Percentiles rank a stretch among this genome's conserved stretches.
Evolutionary conservation across 2,329 filamentous ascomycete species (phyloP).

Genomic region (Calonectria pseudoturangicola): DNA sequence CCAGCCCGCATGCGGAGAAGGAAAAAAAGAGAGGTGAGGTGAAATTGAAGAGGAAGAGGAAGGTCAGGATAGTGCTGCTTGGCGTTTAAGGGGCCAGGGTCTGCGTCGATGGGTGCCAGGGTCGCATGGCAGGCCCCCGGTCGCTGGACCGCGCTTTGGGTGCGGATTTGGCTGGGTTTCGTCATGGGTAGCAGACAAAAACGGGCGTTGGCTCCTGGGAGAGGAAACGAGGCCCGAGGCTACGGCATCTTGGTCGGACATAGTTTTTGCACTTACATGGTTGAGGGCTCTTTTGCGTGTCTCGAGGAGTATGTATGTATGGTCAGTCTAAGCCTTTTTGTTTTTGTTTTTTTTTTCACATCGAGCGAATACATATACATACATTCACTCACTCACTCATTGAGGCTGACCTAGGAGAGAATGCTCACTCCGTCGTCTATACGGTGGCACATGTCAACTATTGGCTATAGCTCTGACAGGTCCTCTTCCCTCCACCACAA

Average conservation of each 20-base stretch:
- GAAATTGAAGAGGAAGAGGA: conserved; percentile 36
- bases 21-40: conserved; percentile 10
- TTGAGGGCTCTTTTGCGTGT: neutral
- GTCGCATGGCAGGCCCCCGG: conserved; percentile 29
- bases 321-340: too few relatives aligned
- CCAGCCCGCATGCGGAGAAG: conserved; percentile 38
- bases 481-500: conserved; percentile 13
- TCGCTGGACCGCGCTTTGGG: conserved; percentile 18
- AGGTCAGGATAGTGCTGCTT: conserved; percentile 36
- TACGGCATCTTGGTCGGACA: conserved; percentile 5
- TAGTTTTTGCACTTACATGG: neutral
- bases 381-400: neutral
- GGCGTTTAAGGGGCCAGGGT: conserved; percentile 28
- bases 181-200: conserved; percentile 19
- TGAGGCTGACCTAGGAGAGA: neutral
- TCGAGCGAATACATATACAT: too few relatives aligned
- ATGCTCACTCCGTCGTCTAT: neutral
- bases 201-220: conserved; percentile 29
- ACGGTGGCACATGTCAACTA: neutral
- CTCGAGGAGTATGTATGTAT: too few relatives aligned
- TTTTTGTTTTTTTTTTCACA: too few relatives aligned
- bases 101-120: conserved; percentile 8
- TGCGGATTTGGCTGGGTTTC: conserved; percentile 22
- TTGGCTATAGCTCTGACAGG: conserved; percentile 29
- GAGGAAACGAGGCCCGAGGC: conserved; percentile 29